Percentiles rank a stretch among this genome's conserved stretches.
These are phyloP conservation scores for Alternaria gansuensis DNA, from an alignment of 2,329 filamentous ascomycete genomes.

Conservation along the genomic window DNA sequence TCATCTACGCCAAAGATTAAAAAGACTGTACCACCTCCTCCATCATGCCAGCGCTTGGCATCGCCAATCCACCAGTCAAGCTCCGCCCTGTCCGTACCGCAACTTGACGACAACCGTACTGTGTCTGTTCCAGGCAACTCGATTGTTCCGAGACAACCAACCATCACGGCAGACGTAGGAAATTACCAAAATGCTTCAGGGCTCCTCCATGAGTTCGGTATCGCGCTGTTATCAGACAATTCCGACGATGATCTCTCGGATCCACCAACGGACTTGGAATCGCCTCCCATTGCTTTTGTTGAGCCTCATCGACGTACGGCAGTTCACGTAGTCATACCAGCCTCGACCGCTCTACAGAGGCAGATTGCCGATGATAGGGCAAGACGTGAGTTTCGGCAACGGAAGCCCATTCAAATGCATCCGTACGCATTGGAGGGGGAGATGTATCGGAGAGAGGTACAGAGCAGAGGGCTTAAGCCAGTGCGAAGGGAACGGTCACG, in stretches of 20 bases:
- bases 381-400: slow-evolving; percentile 53
- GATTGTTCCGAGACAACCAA: background rate
- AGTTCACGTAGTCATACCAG: slow-evolving; percentile 45
- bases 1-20: slow-evolving; percentile 23
- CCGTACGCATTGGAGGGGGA: slow-evolving; percentile 59
- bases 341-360: slow-evolving; percentile 29
- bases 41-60: slow-evolving; percentile 22
- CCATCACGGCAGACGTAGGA: background rate
- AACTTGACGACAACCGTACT: slow-evolving; percentile 13
- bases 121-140: slow-evolving; percentile 7
- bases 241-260: slow-evolving; percentile 43
- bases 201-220: slow-evolving; percentile 32
- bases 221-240: slow-evolving; percentile 34
- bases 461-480: slow-evolving; percentile 56
- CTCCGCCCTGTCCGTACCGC: slow-evolving; percentile 19
- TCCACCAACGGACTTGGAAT: slow-evolving; percentile 35
- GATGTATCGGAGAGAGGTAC: slow-evolving; percentile 55
- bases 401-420: slow-evolving; percentile 60
- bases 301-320: slow-evolving; percentile 37
- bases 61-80: slow-evolving; percentile 11
- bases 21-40: slow-evolving; percentile 1
- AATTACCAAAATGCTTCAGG: slow-evolving; percentile 14
- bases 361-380: slow-evolving; percentile 29
- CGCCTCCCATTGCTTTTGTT: slow-evolving; percentile 17
- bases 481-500: slow-evolving; percentile 48